A percentile compares a stretch with the other conserved stretches of the same genome.
These are phyloP conservation scores for Allium sativum DNA, from an alignment of 106 monocot species.

Conservation along the genomic window DNA sequence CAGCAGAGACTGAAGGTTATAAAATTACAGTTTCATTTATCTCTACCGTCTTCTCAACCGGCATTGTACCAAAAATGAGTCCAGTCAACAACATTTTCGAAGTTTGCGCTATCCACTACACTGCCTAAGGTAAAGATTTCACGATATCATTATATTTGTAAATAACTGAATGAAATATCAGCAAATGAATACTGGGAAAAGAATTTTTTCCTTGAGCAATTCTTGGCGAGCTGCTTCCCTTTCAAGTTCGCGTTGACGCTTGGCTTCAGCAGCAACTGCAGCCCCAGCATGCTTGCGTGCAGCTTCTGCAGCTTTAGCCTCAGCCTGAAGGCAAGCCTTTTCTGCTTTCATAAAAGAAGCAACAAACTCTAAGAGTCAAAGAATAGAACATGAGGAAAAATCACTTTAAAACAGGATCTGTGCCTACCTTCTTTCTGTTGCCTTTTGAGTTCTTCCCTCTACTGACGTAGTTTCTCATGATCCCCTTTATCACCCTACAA, in stretches of 20 bases:
- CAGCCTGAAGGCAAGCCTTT: slow-evolving; percentile 69
- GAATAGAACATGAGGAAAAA: too few species aligned
- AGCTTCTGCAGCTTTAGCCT: slow-evolving; percentile 79
- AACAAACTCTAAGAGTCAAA: background rate
- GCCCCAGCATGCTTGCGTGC: slow-evolving; percentile 54
- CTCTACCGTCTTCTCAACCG: slow-evolving; percentile 83
- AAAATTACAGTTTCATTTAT: slow-evolving; percentile 21
- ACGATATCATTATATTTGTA: background rate
- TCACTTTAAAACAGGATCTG: background rate
- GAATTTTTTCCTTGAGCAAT: slow-evolving; percentile 41
- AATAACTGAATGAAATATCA: background rate
- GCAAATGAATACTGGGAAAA: too few species aligned
- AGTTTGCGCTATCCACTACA: too few species aligned
- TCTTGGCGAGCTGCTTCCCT: slow-evolving; percentile 93
- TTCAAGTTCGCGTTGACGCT: slow-evolving; percentile 64
- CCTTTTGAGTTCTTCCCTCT: slow-evolving; percentile 77
- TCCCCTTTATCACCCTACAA: slow-evolving; percentile 58
- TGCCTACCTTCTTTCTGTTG: slow-evolving; percentile 52
- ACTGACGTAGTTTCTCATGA: slow-evolving; percentile 56
- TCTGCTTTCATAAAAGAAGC: slow-evolving; percentile 31
- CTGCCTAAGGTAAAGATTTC: background rate
- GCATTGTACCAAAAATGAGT: slow-evolving; percentile 3
- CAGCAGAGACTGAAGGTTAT: too few species aligned
- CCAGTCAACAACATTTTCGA: too few species aligned
- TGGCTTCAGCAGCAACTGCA: slow-evolving; percentile 70